Evolutionary conservation across 164 flowering plant genomes (phyloP).

Genomic region (Aristolochia californica): DNA sequence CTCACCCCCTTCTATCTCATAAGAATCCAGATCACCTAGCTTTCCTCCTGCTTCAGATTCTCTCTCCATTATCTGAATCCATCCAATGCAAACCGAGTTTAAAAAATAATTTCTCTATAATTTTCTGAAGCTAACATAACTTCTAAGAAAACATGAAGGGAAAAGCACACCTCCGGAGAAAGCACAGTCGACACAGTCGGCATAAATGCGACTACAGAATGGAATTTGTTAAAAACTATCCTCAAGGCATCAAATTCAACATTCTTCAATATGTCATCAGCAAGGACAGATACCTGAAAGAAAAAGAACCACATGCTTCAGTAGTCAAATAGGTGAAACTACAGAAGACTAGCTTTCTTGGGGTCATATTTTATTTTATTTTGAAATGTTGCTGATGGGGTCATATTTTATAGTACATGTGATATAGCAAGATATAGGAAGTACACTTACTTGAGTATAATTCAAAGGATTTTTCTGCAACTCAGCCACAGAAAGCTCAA

Average conservation of each 20-base stretch:
- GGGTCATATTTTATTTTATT: no score
- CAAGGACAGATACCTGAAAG: constrained; percentile 77
- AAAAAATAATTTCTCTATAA: background rate
- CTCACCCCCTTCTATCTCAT: constrained; percentile 94
- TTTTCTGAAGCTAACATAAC: background rate
- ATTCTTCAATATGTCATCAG: constrained; percentile 91
- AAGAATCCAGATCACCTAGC: constrained; percentile 72
- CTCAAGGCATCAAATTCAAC: constrained; percentile 89
- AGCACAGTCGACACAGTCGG: constrained; percentile 74
- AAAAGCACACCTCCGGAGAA: constrained; percentile 71
- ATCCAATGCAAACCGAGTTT: background rate
- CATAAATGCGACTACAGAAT: constrained; percentile 63
- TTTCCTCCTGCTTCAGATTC: constrained; percentile 84
- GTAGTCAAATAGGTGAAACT: no score
- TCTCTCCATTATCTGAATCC: constrained; percentile 59
- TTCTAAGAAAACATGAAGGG: background rate
- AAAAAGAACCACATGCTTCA: background rate
- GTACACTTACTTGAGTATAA: constrained; percentile 61
- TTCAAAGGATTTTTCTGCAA: constrained; percentile 86
- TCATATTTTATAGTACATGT: no score
- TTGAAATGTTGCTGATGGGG: no score
- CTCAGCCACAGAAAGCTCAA: constrained; percentile 59
- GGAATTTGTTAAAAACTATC: constrained; percentile 79
- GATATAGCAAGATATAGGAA: no score
- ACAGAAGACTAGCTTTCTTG: no score